A percentile compares a stretch with the other conserved stretches of the same genome.
Conservation (phyloP, 2,329 filamentous ascomycete species). For the Colletotrichum brevisporum region DNA sequence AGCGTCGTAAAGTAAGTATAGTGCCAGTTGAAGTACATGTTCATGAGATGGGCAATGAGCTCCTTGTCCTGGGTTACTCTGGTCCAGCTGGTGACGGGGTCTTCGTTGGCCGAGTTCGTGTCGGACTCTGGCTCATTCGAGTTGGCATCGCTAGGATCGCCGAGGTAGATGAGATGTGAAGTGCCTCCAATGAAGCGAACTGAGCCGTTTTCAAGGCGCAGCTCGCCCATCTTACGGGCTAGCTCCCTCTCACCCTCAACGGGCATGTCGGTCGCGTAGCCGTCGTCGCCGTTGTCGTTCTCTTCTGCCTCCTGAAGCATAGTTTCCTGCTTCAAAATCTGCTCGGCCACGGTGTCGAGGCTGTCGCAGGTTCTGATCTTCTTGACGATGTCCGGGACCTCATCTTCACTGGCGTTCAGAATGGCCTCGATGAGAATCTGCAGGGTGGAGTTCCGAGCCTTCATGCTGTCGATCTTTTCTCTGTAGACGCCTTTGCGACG, state of each 20-base stretch:
- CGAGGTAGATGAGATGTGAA: conserved; percentile 89
- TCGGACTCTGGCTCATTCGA: conserved; percentile 59
- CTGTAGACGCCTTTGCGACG: conserved; percentile 97
- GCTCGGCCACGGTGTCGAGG: conserved; percentile 69
- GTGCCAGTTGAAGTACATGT: conserved; percentile 99
- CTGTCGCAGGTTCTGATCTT: conserved; percentile 90
- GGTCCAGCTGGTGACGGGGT: conserved; percentile 89
- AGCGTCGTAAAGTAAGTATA: conserved; percentile 96
- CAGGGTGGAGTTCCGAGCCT: conserved; percentile 87
- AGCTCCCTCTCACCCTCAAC: conserved; percentile 81
- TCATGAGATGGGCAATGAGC: conserved; percentile 88
- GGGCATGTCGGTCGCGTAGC: conserved; percentile 57
- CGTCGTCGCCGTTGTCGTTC: conserved; percentile 56
- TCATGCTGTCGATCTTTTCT: conserved; percentile 90
- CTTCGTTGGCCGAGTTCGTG: conserved; percentile 67
- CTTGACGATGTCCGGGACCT: conserved; percentile 84
- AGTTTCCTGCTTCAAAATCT: conserved; percentile 62
- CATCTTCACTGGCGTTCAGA: conserved; percentile 89
- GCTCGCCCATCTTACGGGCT: conserved; percentile 92
- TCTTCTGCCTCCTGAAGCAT: conserved; percentile 53
- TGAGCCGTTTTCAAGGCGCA: conserved; percentile 88
- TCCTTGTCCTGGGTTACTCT: conserved; percentile 84
- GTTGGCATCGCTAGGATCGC: conserved; percentile 58
- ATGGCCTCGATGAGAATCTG: conserved; percentile 95
- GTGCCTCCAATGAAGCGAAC: conserved; percentile 95